Evolutionary conservation across 805 yeast genomes (phyloP), one percentile per base, ranked within the genome.

Genomic region (Ogataea pini): DNA sequence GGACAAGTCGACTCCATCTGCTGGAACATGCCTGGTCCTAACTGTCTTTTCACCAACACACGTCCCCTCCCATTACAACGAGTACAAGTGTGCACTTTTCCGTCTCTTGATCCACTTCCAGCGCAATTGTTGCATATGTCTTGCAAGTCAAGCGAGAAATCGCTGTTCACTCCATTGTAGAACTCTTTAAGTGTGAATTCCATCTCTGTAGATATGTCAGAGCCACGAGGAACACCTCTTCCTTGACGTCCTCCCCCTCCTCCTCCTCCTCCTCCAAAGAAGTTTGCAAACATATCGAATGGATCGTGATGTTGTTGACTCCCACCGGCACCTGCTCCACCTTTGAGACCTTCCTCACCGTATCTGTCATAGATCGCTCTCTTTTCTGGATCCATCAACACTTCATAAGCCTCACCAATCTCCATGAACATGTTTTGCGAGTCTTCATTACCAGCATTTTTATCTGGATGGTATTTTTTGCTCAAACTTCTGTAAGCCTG

Each of bases 401-500:
- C 86, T 47, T 90, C 97, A 65, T 92, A 92, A 0, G 98, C 98
- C 61, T 86, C 96, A 13, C 96, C 96, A 24, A 94, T 79, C 67
- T 90, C 96, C 43, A 94, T 84, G 65, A 91, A 94, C 68, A 80
- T 84, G 42, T 86, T 84, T 55, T 88, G 90, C 1, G 97, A 96
- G 24, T 78, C 85, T 7, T 88, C 89, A 58, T 85, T 80, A 6
- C 85, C 86, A 4, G 86, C 84, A 64, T 92, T 94, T 71, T 92
- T 92, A 68, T 92, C 99, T 2, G 99, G 99, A 63, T 92, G 99
- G 68, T 79, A 89, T 62, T 87, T 87, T 65, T 89, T 85, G 56
- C 91, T 83, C 54, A 92, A 70, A 47, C 80, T 78, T 56, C 96
- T 73, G 65, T 91, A 91, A 0, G 97, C 96, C 44, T 83, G 78